A percentile compares a stretch with the other conserved stretches of the same genome.
Conservation (phyloP, 2,329 filamentous ascomycete species). For the Penicillium thymicola region DNA sequence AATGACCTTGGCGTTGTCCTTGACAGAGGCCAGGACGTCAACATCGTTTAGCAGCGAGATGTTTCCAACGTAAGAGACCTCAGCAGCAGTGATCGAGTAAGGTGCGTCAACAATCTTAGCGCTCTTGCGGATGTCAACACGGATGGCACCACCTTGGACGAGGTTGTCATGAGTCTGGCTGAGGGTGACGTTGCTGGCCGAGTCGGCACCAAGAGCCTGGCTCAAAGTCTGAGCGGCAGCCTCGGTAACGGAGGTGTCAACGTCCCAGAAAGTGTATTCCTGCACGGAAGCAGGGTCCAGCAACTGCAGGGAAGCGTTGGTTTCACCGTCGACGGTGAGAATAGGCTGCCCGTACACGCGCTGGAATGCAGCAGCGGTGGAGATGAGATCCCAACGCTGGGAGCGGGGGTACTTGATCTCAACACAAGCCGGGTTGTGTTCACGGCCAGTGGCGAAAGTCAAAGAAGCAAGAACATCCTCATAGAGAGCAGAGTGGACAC, state of each 20-base stretch:
- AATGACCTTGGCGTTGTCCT: conserved; percentile 68
- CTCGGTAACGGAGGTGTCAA: conserved; percentile 68
- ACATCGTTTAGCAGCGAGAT: conserved; percentile 76
- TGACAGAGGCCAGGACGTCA: conserved; percentile 68
- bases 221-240: conserved; percentile 62
- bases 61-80: conserved; percentile 74
- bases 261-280: conserved; percentile 93
- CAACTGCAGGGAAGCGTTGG: conserved; percentile 49
- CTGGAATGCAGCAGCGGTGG: conserved; percentile 45
- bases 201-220: conserved; percentile 59
- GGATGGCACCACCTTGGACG: conserved; percentile 70
- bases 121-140: conserved; percentile 81
- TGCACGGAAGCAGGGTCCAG: conserved; percentile 57
- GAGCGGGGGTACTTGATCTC: conserved; percentile 89
- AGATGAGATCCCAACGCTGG: conserved; percentile 58
- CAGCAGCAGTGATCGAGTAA: conserved; percentile 74
- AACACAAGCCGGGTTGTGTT: conserved; percentile 61
- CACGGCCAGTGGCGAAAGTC: conserved; percentile 69
- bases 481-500: conserved; percentile 80
- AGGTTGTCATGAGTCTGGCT: conserved; percentile 61
- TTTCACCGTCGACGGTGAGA: conserved; percentile 25
- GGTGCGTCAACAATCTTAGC: conserved; percentile 80
- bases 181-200: conserved; percentile 59
- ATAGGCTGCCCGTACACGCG: conserved; percentile 43
- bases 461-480: conserved; percentile 86